Evolutionary conservation across 2,329 filamentous ascomycete species (phyloP).

Genomic region (Cyphellophora europaea): DNA sequence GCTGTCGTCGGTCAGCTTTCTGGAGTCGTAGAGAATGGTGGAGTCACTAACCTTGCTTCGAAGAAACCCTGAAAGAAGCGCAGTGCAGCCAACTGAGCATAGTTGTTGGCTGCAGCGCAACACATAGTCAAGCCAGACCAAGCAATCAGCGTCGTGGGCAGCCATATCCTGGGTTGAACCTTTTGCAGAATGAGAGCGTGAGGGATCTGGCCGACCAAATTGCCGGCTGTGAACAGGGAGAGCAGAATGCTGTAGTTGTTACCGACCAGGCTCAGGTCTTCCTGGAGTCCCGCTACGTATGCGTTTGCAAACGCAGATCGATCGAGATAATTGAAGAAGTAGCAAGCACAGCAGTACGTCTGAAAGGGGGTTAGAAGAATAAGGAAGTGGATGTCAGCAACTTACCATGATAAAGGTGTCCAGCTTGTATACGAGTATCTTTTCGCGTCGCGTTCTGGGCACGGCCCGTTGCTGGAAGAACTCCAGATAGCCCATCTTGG

Average conservation of each 20-base stretch:
- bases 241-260: constrained; percentile 1
- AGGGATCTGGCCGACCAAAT: background rate
- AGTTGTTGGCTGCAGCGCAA: constrained; percentile 32
- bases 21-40: too few relatives aligned
- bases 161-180: constrained; percentile 10
- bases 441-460: too few relatives aligned
- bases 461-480: too few relatives aligned
- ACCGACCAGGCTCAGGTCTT: background rate
- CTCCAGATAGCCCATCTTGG: too few relatives aligned
- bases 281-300: constrained; percentile 1
- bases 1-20: too few relatives aligned
- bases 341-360: constrained; percentile 1
- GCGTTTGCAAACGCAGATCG: constrained; percentile 1
- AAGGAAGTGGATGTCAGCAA: too few relatives aligned
- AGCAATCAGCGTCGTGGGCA: constrained; percentile 21
- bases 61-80: constrained; percentile 36
- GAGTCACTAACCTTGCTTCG: constrained; percentile 28
- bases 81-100: constrained; percentile 29
- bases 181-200: constrained; percentile 1
- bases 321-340: constrained; percentile 1
- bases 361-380: too few relatives aligned
- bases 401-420: too few relatives aligned
- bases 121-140: constrained; percentile 38
- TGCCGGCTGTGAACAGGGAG: constrained; percentile 1
- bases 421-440: too few relatives aligned